phyloP scores from a whole-genome alignment of 257 asterid genomes.

The Solanum sejunctum region DNA sequence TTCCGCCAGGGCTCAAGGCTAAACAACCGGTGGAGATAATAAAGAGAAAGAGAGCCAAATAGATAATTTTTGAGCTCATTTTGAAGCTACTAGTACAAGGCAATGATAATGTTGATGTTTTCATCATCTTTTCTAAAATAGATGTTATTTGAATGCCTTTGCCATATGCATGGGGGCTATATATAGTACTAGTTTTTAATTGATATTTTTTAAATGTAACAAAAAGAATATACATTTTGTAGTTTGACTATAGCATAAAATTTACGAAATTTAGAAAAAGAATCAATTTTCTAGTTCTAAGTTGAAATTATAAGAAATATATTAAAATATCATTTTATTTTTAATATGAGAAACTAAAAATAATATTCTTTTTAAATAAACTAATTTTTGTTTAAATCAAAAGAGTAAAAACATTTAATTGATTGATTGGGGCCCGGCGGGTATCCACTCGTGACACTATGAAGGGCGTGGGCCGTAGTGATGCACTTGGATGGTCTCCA shows the following conservation, averaged over 20 bases:
- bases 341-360: too few species aligned
- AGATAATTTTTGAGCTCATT: neutral
- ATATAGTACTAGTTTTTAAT: neutral
- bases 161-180: neutral
- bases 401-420: neutral
- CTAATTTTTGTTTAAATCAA: too few species aligned
- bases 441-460: neutral
- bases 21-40: neutral
- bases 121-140: neutral
- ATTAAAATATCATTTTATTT: too few species aligned
- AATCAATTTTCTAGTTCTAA: too few species aligned
- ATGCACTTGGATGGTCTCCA: constrained; percentile 1
- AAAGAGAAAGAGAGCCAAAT: neutral
- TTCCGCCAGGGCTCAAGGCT: neutral
- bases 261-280: too few species aligned
- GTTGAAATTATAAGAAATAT: too few species aligned
- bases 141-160: neutral
- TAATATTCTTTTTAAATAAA: too few species aligned
- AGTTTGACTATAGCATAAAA: too few species aligned
- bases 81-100: neutral
- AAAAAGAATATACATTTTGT: too few species aligned
- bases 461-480: neutral
- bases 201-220: neutral
- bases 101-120: neutral
- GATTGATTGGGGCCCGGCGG: neutral